These are phyloP conservation scores for Avena sativa DNA, from an alignment of 176 grass and related monocot genomes.

Conservation along the genomic window DNA sequence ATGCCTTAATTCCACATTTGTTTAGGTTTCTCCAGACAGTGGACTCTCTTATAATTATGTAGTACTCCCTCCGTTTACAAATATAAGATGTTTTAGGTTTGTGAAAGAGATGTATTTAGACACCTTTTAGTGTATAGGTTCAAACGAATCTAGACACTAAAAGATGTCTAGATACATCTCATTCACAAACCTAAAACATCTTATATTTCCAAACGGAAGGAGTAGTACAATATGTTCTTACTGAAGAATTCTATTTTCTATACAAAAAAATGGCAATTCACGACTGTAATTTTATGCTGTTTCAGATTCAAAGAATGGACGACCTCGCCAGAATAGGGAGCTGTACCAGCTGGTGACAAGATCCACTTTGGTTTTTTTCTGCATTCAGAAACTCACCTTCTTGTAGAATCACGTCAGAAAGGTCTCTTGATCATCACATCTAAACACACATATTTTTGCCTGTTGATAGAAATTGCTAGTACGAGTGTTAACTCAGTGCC, in stretches of 20 bases:
- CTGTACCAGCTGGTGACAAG: neutral
- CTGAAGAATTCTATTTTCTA: neutral
- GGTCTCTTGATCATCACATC: neutral
- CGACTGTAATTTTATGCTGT: neutral
- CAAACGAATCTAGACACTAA: too few species aligned
- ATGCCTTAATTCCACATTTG: neutral
- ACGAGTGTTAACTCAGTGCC: neutral
- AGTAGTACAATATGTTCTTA: neutral
- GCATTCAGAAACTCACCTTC: neutral
- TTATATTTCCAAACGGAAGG: too few species aligned
- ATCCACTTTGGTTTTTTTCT: neutral
- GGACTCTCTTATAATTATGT: neutral
- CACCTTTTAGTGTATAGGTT: too few species aligned
- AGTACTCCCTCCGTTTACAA: too few species aligned
- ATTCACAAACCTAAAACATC: too few species aligned
- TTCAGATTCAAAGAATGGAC: slow-evolving; percentile 21
- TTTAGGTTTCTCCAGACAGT: neutral
- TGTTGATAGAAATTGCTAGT: neutral
- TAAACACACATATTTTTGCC: slow-evolving; percentile 10
- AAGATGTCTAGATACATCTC: too few species aligned
- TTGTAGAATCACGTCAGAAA: slow-evolving; percentile 19
- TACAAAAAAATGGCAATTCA: neutral
- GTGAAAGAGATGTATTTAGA: too few species aligned
- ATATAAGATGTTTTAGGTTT: too few species aligned
- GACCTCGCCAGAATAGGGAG: neutral